Percentiles rank a stretch among this genome's conserved stretches.
phyloP scores from a whole-genome alignment of 225 moss, liverwort and hornwort genomes.

The Pleurozium schreberi region DNA sequence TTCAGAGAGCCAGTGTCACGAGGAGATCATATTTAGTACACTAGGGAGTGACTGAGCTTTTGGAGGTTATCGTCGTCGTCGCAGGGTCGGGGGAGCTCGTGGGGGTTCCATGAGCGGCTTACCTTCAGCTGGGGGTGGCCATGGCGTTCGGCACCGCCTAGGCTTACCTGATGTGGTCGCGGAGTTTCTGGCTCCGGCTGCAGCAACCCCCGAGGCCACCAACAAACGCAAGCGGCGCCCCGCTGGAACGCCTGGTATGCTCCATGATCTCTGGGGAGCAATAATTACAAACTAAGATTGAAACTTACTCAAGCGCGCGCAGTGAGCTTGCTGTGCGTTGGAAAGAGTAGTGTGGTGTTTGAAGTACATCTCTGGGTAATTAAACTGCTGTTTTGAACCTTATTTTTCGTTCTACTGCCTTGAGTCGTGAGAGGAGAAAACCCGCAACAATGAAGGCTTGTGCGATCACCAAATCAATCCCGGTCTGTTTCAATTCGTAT shows the following conservation, averaged over 20 bases:
- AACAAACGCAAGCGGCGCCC: slow-evolving; percentile 35
- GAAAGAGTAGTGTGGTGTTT: background rate
- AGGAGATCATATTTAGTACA: background rate
- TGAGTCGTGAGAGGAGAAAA: background rate
- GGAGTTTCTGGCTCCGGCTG: slow-evolving; percentile 6
- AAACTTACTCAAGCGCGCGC: background rate
- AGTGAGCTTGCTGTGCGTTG: background rate
- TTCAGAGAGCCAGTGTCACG: background rate
- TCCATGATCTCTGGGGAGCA: background rate
- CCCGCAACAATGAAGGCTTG: background rate
- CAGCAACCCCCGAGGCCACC: background rate
- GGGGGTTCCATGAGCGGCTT: slow-evolving; percentile 20
- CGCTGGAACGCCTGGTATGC: slow-evolving; percentile 39
- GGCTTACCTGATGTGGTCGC: background rate
- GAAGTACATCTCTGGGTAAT: background rate
- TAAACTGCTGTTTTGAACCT: background rate
- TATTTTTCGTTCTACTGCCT: background rate
- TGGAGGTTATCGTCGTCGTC: background rate
- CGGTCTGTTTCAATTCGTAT: background rate
- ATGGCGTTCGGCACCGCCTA: slow-evolving; percentile 15
- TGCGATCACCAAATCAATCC: background rate
- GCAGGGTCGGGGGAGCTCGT: too few species aligned
- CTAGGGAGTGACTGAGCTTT: background rate
- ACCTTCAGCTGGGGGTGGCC: slow-evolving; percentile 17
- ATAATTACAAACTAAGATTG: background rate